Percentiles rank a stretch among this genome's conserved stretches.
Conservation (phyloP, 140 eudicot species). For the Senecio squalidus region DNA sequence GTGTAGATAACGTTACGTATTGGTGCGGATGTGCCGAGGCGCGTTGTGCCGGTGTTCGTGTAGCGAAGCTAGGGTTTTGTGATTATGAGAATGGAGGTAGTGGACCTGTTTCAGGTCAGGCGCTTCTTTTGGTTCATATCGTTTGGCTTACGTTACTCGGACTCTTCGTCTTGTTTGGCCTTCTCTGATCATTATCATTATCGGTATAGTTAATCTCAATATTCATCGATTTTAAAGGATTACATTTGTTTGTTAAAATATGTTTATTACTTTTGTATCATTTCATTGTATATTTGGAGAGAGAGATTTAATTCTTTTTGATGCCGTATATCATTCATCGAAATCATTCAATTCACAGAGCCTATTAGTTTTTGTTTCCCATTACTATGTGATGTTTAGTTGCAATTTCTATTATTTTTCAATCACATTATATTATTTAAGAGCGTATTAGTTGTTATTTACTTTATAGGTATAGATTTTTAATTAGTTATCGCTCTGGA, state of each 20-base stretch:
- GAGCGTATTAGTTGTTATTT: too few relatives aligned
- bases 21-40: conserved; percentile 88
- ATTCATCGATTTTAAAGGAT: too few relatives aligned
- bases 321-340: conserved; percentile 11
- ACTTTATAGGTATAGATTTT: too few relatives aligned
- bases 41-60: conserved; percentile 49
- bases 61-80: conserved; percentile 46
- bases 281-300: conserved; percentile 19
- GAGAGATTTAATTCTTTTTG: conserved; percentile 1
- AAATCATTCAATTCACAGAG: conserved; percentile 5
- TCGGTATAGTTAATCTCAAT: too few relatives aligned
- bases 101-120: conserved; percentile 61
- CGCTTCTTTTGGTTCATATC: conserved; percentile 61
- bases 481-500: too few relatives aligned
- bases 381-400: background rate
- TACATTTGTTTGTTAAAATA: background rate
- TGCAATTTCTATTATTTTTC: background rate
- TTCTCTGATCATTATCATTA: conserved; percentile 27
- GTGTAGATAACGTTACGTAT: conserved; percentile 60
- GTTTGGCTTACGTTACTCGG: conserved; percentile 64
- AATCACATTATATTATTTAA: too few relatives aligned
- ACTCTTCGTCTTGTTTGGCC: conserved; percentile 48
- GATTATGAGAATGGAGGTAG: conserved; percentile 52
- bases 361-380: background rate
- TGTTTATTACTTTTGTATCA: background rate